Evolutionary conservation across 345 rosid species (phyloP).

Genomic region (Euphorbia pulcherrima): DNA sequence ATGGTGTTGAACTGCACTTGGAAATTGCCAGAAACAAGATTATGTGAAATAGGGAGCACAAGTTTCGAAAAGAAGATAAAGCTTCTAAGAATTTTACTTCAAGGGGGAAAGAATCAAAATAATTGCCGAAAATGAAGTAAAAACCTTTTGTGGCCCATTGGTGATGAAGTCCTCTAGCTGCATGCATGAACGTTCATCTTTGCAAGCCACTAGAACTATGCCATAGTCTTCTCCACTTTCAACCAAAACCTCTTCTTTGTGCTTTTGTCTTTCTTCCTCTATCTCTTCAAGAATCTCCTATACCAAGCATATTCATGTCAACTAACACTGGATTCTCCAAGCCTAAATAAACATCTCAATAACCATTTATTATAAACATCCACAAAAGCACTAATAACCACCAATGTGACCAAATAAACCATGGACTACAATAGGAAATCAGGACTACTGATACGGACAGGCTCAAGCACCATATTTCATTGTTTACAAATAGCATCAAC

Average conservation of each 20-base stretch:
- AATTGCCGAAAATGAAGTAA: neutral
- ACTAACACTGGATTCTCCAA: neutral
- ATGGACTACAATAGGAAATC: neutral
- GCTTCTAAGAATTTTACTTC: neutral
- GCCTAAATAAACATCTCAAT: neutral
- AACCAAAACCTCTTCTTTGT: conserved; percentile 29
- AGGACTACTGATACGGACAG: neutral
- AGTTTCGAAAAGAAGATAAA: neutral
- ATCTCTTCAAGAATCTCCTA: conserved; percentile 88
- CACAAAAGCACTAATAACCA: neutral
- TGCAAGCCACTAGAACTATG: conserved; percentile 83
- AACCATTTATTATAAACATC: neutral
- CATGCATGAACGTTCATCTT: conserved; percentile 92
- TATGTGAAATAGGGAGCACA: neutral
- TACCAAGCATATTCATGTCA: conserved; percentile 19
- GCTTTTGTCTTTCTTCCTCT: conserved; percentile 69
- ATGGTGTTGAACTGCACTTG: neutral
- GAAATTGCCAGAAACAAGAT: neutral
- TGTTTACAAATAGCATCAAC: conserved; percentile 1
- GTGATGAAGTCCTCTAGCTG: conserved; percentile 89
- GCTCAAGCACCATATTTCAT: neutral
- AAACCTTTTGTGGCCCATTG: conserved; percentile 63
- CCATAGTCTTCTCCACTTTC: conserved; percentile 47
- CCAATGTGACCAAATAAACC: neutral
- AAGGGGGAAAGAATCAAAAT: neutral